Base-by-base conservation (phyloP, 139 green algal genomes). In the Micromonas pusilla region DNA sequence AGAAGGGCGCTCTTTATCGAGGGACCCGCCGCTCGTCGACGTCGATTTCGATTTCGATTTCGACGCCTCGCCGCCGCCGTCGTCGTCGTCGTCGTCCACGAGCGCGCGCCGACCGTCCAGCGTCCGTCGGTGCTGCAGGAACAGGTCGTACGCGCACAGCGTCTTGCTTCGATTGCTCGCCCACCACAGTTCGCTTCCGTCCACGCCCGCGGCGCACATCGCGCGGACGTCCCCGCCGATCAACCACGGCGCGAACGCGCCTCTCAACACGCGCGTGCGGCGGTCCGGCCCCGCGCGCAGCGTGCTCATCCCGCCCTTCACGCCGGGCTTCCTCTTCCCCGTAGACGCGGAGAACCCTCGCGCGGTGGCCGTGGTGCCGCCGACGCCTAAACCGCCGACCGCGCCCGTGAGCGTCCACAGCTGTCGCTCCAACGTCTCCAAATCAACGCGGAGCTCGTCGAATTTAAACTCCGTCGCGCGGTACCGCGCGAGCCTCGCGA, bases 321-420 rank as follows among this genome's bases (percentile, higher is more conserved):
- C n/a, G n/a, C n/a, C n/a, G n/a, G n/a, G n/a, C 9, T 57, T 57
- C 45, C 45, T 16, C 45, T 57, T 57, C 9, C 45, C 9, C 45
- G 45, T 57, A 9, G 16, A 23, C 9, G 9, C 45, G 45, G 9
- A 9, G 45, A 57, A 9, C 9, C 45, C 45, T 16, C 9, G 45
- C 16, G 9, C 45, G 9, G 45, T 9, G 16, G 45, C 45, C 9
- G 16, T 16, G 45, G 45, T 57, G 9, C 45, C 31, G 23, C 28
- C 37, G 2, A 62, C 36, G 19, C 37, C 38, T 3, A 60, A 5
- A 37, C 68, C 26, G 19, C 68, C 68, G 0, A 26, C 25, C 36
- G 68, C 68, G 26, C 68, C 68, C 20, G 68, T 63, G 2, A 75
- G 30, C 21, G 60, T 62, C 68, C 68, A 75, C 25, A 75, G 30